A percentile compares a stretch with the other conserved stretches of the same genome.
phyloP scores from a whole-genome alignment of 129 eudicot species.

The Artemisia argyi region DNA sequence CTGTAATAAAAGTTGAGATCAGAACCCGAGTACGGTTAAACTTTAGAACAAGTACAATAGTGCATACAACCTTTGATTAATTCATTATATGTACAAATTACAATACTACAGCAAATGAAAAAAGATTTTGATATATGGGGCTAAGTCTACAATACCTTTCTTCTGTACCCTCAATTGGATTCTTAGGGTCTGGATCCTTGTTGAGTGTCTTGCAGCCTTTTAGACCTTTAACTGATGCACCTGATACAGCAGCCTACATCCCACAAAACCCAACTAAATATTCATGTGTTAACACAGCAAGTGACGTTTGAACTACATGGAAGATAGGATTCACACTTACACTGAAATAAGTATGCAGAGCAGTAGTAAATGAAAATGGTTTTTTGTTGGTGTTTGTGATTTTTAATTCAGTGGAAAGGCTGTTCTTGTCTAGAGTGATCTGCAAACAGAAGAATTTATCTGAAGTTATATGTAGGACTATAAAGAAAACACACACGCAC shows the following conservation, averaged over 20 bases:
- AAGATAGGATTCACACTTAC: conserved; percentile 44
- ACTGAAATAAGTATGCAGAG: conserved; percentile 92
- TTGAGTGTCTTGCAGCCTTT: conserved; percentile 92
- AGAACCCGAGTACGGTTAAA: background rate
- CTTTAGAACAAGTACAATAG: background rate
- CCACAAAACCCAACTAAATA: conserved; percentile 10
- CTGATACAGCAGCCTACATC: conserved; percentile 77
- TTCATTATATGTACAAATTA: background rate
- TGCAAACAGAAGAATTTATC: conserved; percentile 42
- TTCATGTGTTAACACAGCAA: background rate
- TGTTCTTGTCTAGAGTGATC: conserved; percentile 66
- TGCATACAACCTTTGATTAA: background rate
- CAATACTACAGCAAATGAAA: background rate
- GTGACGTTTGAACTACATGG: background rate
- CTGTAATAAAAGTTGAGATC: conserved; percentile 36
- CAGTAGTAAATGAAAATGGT: conserved; percentile 79
- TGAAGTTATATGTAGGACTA: conserved; percentile 1
- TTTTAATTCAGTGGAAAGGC: conserved; percentile 84
- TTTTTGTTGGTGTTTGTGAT: conserved; percentile 74
- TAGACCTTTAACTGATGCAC: conserved; percentile 79
- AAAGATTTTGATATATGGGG: background rate
- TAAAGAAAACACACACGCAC: background rate
- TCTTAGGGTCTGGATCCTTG: conserved; percentile 93
- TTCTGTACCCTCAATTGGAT: conserved; percentile 77
- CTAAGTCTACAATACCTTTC: conserved; percentile 57